phyloP scores from a whole-genome alignment of 2,329 filamentous ascomycete genomes.

The Trichoderma koningii region DNA sequence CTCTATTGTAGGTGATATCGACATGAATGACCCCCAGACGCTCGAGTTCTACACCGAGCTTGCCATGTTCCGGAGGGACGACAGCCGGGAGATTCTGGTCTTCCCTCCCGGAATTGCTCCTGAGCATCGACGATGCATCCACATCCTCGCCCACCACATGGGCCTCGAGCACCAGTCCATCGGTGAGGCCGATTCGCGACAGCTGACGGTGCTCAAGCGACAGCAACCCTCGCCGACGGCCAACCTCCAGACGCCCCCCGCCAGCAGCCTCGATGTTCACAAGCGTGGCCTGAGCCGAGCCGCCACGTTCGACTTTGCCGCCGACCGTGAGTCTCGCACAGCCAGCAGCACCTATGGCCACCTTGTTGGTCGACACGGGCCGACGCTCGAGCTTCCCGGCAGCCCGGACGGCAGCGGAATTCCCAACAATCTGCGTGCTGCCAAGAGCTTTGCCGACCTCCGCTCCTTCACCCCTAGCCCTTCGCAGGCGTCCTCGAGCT shows the following conservation, averaged over 20 bases:
- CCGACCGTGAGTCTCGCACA: conserved; percentile 68
- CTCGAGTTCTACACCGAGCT: conserved; percentile 89
- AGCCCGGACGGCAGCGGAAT: conserved; percentile 66
- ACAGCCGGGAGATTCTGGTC: conserved; percentile 74
- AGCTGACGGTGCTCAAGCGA: conserved; percentile 84
- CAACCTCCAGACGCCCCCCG: conserved; percentile 59
- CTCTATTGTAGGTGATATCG: conserved; percentile 61
- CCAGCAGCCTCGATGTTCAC: conserved; percentile 72
- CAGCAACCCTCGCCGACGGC: conserved; percentile 55
- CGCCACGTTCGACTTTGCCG: conserved; percentile 95
- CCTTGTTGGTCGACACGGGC: conserved; percentile 76
- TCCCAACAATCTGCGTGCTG: conserved; percentile 81
- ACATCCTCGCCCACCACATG: conserved; percentile 95
- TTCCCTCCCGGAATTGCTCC: conserved; percentile 82
- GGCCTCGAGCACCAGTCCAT: conserved; percentile 87
- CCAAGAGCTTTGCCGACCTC: conserved; percentile 95
- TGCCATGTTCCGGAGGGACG: conserved; percentile 82
- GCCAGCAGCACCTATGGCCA: conserved; percentile 69
- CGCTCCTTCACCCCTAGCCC: conserved; percentile 95
- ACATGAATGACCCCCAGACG: conserved; percentile 87
- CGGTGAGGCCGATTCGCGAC: conserved; percentile 81
- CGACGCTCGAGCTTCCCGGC: conserved; percentile 85
- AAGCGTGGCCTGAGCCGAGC: conserved; percentile 86
- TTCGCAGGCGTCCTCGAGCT: conserved; percentile 81
- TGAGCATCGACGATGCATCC: conserved; percentile 83